Evolutionary conservation across 306 rosid species (phyloP), one percentile per base, ranked within the genome.

Genomic region (Citrullus mucosospermus): DNA sequence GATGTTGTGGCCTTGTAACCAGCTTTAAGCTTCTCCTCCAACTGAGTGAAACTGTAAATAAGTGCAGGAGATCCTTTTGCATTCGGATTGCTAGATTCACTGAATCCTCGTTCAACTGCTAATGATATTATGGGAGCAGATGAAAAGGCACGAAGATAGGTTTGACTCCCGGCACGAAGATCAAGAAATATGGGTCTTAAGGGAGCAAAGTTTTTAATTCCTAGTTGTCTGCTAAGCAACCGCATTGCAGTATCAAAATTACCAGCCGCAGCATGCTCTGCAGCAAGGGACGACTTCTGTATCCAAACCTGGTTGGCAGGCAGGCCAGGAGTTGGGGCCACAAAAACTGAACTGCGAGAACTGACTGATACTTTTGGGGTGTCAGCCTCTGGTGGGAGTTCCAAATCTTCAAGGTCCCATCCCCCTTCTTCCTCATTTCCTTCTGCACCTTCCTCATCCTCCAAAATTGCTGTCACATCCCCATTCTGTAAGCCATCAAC

Each of bases 181-280:
- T 93, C 98, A 18, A 93, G 90, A 78, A 91, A 89, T 90, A 90
- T 74, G 60, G 93, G 79, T 82, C 62, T 87, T 80, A 93, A 86
- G 56, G 96, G 97, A 80, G 79, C 83, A 79, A 91, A 93, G 83
- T 93, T 90, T 80, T 20, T 87, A 0, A 93, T 88, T 22, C 98
- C 98, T 72, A 93, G 97, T 80, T 93, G 98, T 85, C 96, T 82
- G 87, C 89, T 88, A 68, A 93, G 91, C 72, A 93, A 80, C 67
- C 97, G 85, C 98, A 93, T 93, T 43, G 97, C 98, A 30, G 98
- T 90, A 63, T 93, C 98, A 81, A 93, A 93, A 82, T 91, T 88
- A 55, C 98, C 98, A 10, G 92, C 98, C 32, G 98, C 97, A 8
- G 87, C 97, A 88, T 93, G 98, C 78, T 93, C 98, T 82, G 98